phyloP scores from a whole-genome alignment of 2,329 filamentous ascomycete species.

The Aspergillus udagawae region DNA sequence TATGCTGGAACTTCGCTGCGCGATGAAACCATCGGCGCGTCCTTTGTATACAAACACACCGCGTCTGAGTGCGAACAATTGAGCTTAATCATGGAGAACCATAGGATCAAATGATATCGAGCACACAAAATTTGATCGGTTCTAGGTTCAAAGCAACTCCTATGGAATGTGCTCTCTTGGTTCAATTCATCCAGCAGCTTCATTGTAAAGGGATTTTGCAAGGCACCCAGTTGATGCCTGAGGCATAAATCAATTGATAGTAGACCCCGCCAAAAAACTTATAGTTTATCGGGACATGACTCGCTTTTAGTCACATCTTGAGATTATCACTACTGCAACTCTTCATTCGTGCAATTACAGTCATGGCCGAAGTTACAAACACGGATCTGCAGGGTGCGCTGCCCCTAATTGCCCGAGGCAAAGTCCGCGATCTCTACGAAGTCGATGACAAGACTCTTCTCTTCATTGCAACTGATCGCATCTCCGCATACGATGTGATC shows the following conservation, averaged over 20 bases:
- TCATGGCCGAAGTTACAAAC: conserved; percentile 28
- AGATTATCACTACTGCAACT: not conserved
- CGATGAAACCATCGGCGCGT: not conserved
- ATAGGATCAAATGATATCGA: not conserved
- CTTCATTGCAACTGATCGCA: conserved; percentile 82
- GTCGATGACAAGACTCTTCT: conserved; percentile 68
- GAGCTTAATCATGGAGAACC: not conserved
- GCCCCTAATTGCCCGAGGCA: conserved; percentile 57
- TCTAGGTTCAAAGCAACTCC: not conserved
- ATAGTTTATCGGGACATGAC: not conserved
- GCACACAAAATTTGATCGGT: not conserved
- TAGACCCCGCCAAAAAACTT: conserved; percentile 6
- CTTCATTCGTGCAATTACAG: not conserved
- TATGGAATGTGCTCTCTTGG: not conserved
- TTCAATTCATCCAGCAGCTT: not conserved
- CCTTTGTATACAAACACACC: not conserved
- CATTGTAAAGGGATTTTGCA: not conserved
- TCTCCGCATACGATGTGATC: conserved; percentile 92
- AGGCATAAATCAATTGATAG: not conserved
- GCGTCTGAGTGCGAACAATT: not conserved
- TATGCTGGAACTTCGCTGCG: not conserved
- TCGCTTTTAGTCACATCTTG: not conserved
- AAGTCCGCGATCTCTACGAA: conserved; percentile 78
- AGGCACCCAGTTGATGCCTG: not conserved
- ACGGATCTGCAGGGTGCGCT: conserved; percentile 43